Evolutionary conservation across 331 rosid species (phyloP).

Genomic region (Pyrus hybrid): DNA sequence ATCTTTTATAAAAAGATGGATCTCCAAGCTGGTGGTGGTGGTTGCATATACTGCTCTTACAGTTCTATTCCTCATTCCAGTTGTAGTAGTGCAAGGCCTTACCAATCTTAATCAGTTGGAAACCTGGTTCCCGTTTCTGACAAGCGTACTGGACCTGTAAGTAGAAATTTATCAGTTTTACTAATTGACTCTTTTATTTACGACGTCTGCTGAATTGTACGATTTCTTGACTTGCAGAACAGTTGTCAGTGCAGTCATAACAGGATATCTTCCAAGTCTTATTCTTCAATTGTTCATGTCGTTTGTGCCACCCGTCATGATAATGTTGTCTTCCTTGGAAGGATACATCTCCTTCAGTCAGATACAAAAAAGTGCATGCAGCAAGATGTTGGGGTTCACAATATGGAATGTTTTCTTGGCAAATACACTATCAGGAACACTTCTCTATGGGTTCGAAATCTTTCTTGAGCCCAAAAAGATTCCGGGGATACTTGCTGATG

Average conservation of each 20-base stretch:
- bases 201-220: conserved; percentile 3
- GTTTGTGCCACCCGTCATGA: conserved; percentile 70
- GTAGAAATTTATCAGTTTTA: conserved; percentile 21
- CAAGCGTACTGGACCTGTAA: conserved; percentile 54
- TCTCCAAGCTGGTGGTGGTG: conserved; percentile 47
- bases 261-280: conserved; percentile 93
- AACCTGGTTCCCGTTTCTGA: conserved; percentile 59
- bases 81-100: conserved; percentile 71
- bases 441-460: conserved; percentile 46
- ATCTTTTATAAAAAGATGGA: conserved; percentile 61
- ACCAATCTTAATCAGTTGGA: conserved; percentile 61
- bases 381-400: conserved; percentile 65
- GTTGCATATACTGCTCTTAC: conserved; percentile 44
- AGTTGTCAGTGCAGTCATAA: conserved; percentile 64
- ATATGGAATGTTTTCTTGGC: conserved; percentile 91
- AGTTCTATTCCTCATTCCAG: conserved; percentile 68
- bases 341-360: conserved; percentile 64
- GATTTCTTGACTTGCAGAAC: conserved; percentile 42
- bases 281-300: conserved; percentile 57
- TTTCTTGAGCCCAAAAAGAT: conserved; percentile 73
- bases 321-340: conserved; percentile 62
- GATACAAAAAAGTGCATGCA: conserved; percentile 65
- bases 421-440: conserved; percentile 75
- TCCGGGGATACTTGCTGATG: conserved; percentile 65
- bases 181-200: conserved; percentile 1